Evolutionary conservation across 352 stramenopile genomes (phyloP).

Genomic region (Pythium monospermum): DNA sequence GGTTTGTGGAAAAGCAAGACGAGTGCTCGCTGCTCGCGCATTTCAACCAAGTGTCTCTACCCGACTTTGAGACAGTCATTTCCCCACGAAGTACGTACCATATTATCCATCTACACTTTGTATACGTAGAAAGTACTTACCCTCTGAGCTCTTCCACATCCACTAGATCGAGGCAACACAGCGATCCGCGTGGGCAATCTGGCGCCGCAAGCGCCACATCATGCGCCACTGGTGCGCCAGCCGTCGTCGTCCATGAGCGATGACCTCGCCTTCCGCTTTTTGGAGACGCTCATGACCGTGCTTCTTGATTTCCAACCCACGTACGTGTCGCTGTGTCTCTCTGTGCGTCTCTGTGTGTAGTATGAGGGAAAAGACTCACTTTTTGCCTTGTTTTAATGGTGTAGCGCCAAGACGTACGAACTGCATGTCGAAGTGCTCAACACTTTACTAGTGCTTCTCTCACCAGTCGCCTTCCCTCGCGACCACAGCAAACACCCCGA

Average conservation of each 20-base stretch:
- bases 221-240: constrained; percentile 5
- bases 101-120: too few relatives aligned
- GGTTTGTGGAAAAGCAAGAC: constrained; percentile 67
- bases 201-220: background rate
- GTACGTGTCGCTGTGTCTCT: too few relatives aligned
- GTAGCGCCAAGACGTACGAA: constrained; percentile 60
- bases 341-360: too few relatives aligned
- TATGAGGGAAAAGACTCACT: too few relatives aligned
- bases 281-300: constrained; percentile 53
- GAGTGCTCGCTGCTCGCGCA: constrained; percentile 55
- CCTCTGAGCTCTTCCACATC: background rate
- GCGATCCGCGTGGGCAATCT: constrained; percentile 28
- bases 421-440: constrained; percentile 76
- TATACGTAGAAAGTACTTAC: too few relatives aligned
- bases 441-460: constrained; percentile 62
- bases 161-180: constrained; percentile 24
- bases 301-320: constrained; percentile 58
- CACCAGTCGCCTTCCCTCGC: constrained; percentile 55
- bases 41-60: constrained; percentile 39
- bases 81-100: constrained; percentile 28
- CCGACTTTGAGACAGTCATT: constrained; percentile 26
- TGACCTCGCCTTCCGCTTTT: constrained; percentile 58
- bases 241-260: constrained; percentile 28
- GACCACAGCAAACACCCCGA: constrained; percentile 40
- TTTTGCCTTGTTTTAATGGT: too few relatives aligned